Conservation (phyloP, 2,329 filamentous ascomycete species). For the Colletotrichum theobromicola region DNA sequence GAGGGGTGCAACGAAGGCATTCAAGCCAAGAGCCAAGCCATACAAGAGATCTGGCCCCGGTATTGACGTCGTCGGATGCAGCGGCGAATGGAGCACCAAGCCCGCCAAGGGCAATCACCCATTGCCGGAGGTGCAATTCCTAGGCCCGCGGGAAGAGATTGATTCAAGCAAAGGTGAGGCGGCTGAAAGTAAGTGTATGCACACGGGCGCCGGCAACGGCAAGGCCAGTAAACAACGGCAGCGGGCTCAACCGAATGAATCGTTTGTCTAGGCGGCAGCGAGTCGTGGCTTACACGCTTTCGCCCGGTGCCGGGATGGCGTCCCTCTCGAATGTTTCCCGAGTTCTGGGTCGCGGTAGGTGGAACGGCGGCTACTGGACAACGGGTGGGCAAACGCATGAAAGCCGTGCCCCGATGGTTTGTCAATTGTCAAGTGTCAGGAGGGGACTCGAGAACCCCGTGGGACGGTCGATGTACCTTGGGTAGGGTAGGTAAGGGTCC, state of each 20-base stretch:
- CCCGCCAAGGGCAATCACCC: slow-evolving; percentile 14
- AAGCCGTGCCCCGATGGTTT: neutral
- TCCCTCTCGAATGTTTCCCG: slow-evolving; percentile 12
- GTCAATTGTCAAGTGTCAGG: slow-evolving; percentile 2
- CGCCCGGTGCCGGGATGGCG: neutral
- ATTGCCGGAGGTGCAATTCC: neutral
- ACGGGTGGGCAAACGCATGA: neutral
- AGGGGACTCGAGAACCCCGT: slow-evolving; percentile 2
- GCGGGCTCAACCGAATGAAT: neutral
- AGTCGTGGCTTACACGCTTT: slow-evolving; percentile 10
- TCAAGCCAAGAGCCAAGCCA: slow-evolving; percentile 4
- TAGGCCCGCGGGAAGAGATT: neutral
- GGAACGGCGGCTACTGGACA: neutral
- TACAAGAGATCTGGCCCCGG: slow-evolving; percentile 12
- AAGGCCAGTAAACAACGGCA: neutral
- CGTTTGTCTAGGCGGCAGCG: neutral
- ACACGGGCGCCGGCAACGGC: neutral
- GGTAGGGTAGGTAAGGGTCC: neutral
- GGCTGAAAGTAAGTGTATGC: neutral
- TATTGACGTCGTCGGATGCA: neutral
- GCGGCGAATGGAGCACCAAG: neutral
- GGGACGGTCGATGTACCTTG: neutral
- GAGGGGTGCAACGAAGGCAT: neutral
- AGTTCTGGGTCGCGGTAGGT: neutral
- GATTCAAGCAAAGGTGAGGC: neutral